A percentile compares a stretch with the other conserved stretches of the same genome.
These are phyloP conservation scores for Hypoxylon sp. DNA, from an alignment of 2,329 filamentous ascomycete genomes.

Conservation along the genomic window DNA sequence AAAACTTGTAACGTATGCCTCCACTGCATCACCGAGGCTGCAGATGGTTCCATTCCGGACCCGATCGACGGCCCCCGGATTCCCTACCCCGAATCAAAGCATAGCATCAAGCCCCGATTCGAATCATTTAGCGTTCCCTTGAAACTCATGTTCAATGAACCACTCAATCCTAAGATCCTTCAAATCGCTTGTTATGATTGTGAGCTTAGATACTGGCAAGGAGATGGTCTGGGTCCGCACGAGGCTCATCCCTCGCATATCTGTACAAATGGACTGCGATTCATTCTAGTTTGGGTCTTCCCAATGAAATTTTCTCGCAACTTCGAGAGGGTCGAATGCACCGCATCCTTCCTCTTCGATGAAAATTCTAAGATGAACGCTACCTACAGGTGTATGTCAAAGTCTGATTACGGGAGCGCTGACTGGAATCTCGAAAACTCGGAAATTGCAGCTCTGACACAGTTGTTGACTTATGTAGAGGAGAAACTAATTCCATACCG, in stretches of 20 bases:
- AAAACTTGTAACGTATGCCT: conserved; percentile 30
- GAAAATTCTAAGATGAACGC: neutral
- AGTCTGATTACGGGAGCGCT: conserved; percentile 6
- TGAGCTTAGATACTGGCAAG: conserved; percentile 1
- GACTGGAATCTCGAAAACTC: conserved; percentile 37
- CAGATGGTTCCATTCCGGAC: neutral
- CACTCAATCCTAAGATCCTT: too few species aligned
- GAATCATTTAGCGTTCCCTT: neutral
- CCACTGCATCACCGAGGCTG: conserved; percentile 26
- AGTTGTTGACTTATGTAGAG: conserved; percentile 10
- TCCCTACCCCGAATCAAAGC: conserved; percentile 9
- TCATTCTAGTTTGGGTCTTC: neutral
- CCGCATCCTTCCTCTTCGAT: conserved; percentile 9
- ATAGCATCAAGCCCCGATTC: conserved; percentile 27
- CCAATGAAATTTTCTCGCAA: conserved; percentile 14
- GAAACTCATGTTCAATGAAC: neutral
- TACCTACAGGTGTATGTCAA: neutral
- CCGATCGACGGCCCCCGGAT: neutral
- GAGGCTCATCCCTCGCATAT: conserved; percentile 35
- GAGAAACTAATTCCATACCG: conserved; percentile 26
- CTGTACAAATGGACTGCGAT: conserved; percentile 25
- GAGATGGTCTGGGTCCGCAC: neutral
- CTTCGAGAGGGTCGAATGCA: neutral
- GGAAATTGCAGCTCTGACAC: conserved; percentile 10
- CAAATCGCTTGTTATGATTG: conserved; percentile 4